Percentiles rank a stretch among this genome's conserved stretches.
These are phyloP conservation scores for Thelephora ganbajun DNA, from an alignment of 768 basidiomycete genomes.

Conservation along the genomic window DNA sequence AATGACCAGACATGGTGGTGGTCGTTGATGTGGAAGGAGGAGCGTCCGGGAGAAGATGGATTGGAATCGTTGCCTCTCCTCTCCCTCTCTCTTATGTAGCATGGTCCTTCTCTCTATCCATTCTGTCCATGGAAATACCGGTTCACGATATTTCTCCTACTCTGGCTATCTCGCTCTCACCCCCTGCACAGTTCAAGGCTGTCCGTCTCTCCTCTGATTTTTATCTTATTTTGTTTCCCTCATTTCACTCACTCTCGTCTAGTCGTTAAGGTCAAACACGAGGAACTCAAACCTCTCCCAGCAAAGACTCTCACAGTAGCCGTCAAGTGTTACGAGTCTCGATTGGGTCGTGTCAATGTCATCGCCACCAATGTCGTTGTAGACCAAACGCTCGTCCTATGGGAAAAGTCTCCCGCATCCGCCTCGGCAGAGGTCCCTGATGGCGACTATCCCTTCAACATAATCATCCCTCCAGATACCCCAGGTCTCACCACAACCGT, in stretches of 20 bases:
- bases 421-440: slow-evolving; percentile 51
- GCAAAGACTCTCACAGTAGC: slow-evolving; percentile 56
- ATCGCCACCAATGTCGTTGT: slow-evolving; percentile 52
- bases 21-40: slow-evolving; percentile 2
- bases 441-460: slow-evolving; percentile 55
- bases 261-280: slow-evolving; percentile 62
- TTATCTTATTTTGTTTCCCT: background rate
- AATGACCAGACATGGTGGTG: slow-evolving; percentile 43
- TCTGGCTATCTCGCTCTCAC: slow-evolving; percentile 72
- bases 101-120: slow-evolving; percentile 63
- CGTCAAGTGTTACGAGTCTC: slow-evolving; percentile 76
- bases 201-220: slow-evolving; percentile 23
- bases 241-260: slow-evolving; percentile 5
- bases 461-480: slow-evolving; percentile 49
- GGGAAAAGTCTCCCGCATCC: slow-evolving; percentile 46
- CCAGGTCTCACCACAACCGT: slow-evolving; percentile 55
- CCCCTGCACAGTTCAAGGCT: slow-evolving; percentile 64
- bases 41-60: slow-evolving; percentile 1
- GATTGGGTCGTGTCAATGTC: slow-evolving; percentile 44
- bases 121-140: slow-evolving; percentile 59
- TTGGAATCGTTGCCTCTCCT: background rate
- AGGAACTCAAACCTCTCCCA: slow-evolving; percentile 55
- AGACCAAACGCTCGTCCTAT: slow-evolving; percentile 52
- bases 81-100: background rate
- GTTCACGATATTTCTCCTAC: slow-evolving; percentile 60